Conservation (phyloP, 192 early-diverging fungal genomes). For the Polychytrium aggregatum region DNA sequence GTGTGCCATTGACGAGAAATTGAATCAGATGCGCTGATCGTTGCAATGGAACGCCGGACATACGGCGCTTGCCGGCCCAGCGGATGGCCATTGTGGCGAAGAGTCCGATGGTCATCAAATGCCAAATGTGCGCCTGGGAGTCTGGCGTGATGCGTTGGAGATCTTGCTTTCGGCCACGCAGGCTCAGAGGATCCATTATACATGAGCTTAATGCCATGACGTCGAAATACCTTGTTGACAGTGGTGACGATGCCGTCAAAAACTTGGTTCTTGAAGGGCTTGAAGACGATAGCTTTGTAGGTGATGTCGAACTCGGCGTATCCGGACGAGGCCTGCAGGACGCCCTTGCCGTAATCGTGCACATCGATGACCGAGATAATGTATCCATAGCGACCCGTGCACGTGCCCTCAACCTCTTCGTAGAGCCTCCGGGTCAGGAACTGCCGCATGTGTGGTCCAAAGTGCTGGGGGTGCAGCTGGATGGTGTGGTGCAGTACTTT, state of each 20-base stretch:
- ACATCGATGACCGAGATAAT: constrained; percentile 79
- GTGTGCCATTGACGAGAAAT: no score
- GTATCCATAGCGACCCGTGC: constrained; percentile 85
- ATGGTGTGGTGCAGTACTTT: constrained; percentile 88
- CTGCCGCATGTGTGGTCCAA: constrained; percentile 54
- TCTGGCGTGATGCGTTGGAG: no score
- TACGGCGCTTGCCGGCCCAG: no score
- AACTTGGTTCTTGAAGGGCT: constrained; percentile 94
- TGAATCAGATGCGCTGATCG: no score
- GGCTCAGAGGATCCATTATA: no score
- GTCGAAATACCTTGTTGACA: constrained; percentile 88
- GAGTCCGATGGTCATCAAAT: no score
- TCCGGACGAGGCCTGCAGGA: constrained; percentile 62
- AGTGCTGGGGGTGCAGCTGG: constrained; percentile 83
- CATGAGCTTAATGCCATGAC: no score
- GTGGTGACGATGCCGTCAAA: constrained; percentile 75
- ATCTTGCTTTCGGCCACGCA: no score
- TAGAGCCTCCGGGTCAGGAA: constrained; percentile 77
- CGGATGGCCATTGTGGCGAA: no score
- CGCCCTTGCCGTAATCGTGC: constrained; percentile 63
- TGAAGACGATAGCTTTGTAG: constrained; percentile 94
- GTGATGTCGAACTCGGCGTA: constrained; percentile 83
- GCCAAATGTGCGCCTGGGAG: no score
- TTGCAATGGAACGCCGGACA: no score
- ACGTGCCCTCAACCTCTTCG: constrained; percentile 90